A percentile compares a stretch with the other conserved stretches of the same genome.
These are phyloP conservation scores for Boletus sp. DNA, from an alignment of 1,284 basidiomycete genomes.

Conservation along the genomic window DNA sequence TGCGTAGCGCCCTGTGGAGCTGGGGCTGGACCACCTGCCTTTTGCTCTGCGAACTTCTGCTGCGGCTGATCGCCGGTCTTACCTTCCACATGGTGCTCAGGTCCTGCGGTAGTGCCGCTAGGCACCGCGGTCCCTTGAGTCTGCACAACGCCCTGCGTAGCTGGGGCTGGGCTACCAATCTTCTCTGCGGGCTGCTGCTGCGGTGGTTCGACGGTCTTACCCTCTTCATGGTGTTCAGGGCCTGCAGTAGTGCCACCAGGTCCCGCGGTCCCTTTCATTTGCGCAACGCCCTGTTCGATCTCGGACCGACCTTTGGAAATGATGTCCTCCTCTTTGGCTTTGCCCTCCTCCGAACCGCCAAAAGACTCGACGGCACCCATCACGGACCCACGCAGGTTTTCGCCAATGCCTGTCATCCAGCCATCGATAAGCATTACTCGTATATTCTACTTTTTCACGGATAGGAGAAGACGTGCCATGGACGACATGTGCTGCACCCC, in stretches of 20 bases:
- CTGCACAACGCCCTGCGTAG: neutral
- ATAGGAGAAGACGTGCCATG: constrained; percentile 20
- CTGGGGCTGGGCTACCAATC: neutral
- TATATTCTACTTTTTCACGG: neutral
- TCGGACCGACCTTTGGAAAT: constrained; percentile 24
- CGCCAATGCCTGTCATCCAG: constrained; percentile 28
- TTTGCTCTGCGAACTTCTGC: neutral
- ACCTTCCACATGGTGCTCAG: neutral
- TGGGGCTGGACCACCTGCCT: neutral
- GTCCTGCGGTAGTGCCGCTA: too few species aligned
- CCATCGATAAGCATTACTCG: neutral
- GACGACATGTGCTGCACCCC: constrained; percentile 27
- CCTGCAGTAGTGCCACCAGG: neutral
- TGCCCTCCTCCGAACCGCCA: constrained; percentile 10
- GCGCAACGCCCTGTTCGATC: constrained; percentile 24
- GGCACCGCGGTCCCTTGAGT: neutral
- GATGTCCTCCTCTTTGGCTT: constrained; percentile 17
- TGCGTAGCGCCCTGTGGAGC: constrained; percentile 17
- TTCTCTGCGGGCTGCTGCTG: neutral
- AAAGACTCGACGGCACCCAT: constrained; percentile 28
- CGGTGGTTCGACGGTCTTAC: neutral
- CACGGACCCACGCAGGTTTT: constrained; percentile 31
- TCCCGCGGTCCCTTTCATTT: constrained; percentile 12
- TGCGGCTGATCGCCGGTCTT: neutral
- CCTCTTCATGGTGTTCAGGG: neutral